These are phyloP conservation scores for Gorgonomyces haynaldii DNA, from an alignment of 192 early-diverging fungal genomes.

Conservation along the genomic window DNA sequence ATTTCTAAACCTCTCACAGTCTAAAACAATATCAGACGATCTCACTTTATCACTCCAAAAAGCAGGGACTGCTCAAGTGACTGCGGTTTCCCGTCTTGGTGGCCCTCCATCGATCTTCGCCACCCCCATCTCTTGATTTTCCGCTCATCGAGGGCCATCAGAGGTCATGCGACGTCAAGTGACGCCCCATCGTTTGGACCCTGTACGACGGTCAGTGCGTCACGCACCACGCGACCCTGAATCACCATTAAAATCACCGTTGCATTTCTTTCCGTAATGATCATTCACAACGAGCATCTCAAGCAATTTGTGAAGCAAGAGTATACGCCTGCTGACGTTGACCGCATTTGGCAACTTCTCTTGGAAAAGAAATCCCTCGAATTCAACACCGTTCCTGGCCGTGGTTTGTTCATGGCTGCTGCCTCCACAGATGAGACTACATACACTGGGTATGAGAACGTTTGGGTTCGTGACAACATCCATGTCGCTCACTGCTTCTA, in stretches of 20 bases:
- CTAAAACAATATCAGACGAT: too few species aligned
- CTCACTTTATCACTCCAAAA: too few species aligned
- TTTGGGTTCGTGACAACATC: slow-evolving; percentile 27
- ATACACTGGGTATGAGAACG: slow-evolving; percentile 28
- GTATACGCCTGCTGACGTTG: slow-evolving; percentile 13
- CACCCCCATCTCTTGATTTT: too few species aligned
- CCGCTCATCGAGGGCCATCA: too few species aligned
- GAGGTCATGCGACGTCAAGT: background rate
- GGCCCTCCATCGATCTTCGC: too few species aligned
- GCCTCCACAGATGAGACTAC: slow-evolving; percentile 6
- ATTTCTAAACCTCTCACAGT: too few species aligned
- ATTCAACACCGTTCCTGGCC: slow-evolving; percentile 16
- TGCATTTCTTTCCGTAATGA: background rate
- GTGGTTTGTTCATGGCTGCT: slow-evolving; percentile 25
- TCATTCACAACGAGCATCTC: slow-evolving; percentile 12
- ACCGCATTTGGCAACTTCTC: slow-evolving; percentile 12
- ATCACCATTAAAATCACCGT: background rate
- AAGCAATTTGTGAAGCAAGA: slow-evolving; percentile 1
- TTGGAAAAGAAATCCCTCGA: slow-evolving; percentile 11
- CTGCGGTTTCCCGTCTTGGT: too few species aligned
- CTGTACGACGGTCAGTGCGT: background rate
- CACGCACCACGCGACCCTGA: background rate
- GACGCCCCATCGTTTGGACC: background rate
- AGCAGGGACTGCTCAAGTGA: too few species aligned
- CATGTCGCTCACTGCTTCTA: slow-evolving; percentile 20